Base-by-base conservation (phyloP, 257 asterid species). In the Ocimum tenuiflorum region DNA sequence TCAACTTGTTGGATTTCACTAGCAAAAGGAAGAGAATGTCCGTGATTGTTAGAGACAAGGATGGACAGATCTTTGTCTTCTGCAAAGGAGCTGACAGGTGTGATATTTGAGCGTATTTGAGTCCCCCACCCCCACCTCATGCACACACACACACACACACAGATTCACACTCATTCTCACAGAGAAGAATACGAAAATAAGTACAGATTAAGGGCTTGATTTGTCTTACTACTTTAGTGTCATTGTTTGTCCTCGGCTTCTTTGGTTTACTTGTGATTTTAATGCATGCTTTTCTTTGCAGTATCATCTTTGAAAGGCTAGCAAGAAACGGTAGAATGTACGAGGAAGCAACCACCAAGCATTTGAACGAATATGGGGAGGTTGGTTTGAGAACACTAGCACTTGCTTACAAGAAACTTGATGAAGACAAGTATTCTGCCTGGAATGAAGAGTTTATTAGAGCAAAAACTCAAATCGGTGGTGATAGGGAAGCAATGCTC, bases 41-140 rank as follows among this genome's bases (percentile, higher is more conserved):
- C 68, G 92, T 88, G 61, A 83, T 94, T 67, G 76, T 94, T 38
- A 82, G 78, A 75, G 97, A 88, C 17, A 95, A 85, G 75, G 50
- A 74, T 15, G 99, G 95, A 12, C 91, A 88, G 83, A 82, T 94
- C 67, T 68, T 86, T 77, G 86, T 94, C 75, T 68, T 94, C 43
- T 94, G 97, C 88, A 94, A 94, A 85, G 99, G 99, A 79, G 99
- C 99, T 61, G 99, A 94, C 85, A 90, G 95, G 99, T 94, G 31
- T 71, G 78, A 27, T 47, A 63, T 63, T 29, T 57, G 27, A 46
- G 24, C 39, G n/a, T 59, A 27, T 20, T 62, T 54, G 59, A 24
- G 51, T 43, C 22, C 45, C 43, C 36, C n/a, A 8, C 53, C 46
- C 52, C 8, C 11, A 8, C 42, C 24, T 59, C 0, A 12, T 0